A percentile compares a stretch with the other conserved stretches of the same genome.
These are phyloP conservation scores for Platanthera zijinensis DNA, from an alignment of 106 monocot species.

Conservation along the genomic window DNA sequence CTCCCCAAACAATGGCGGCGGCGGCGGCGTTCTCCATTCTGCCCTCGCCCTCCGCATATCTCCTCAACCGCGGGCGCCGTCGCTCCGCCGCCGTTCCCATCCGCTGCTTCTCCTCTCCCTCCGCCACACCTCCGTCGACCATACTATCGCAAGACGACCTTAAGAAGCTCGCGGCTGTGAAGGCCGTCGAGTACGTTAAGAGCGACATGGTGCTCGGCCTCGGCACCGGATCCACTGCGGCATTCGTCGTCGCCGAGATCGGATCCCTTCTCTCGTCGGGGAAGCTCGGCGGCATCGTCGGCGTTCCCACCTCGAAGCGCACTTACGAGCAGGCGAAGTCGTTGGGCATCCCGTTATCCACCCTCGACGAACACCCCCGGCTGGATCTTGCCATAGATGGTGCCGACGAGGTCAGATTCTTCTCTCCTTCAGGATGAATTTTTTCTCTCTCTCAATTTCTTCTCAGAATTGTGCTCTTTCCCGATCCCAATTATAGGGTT, in stretches of 20 bases:
- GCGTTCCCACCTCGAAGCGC: conserved; percentile 91
- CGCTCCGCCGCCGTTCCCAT: conserved; percentile 5
- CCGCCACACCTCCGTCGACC: conserved; percentile 21
- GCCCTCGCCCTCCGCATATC: conserved; percentile 10
- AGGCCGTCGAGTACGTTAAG: conserved; percentile 85
- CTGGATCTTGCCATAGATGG: conserved; percentile 96
- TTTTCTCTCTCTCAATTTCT: no score
- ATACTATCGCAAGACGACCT: conserved; percentile 89
- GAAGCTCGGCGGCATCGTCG: conserved; percentile 66
- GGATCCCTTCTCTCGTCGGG: conserved; percentile 64
- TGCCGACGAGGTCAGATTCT: conserved; percentile 74
- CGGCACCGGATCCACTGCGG: conserved; percentile 95
- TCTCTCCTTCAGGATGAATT: no score
- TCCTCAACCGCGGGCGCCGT: conserved; percentile 9
- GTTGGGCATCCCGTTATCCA: conserved; percentile 86
- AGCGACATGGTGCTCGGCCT: conserved; percentile 98
- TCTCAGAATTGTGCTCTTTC: no score
- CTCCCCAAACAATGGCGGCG: conserved; percentile 2
- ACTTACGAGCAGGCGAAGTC: conserved; percentile 89
- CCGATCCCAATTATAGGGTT: no score
- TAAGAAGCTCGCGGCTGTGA: conserved; percentile 81
- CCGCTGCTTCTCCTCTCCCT: conserved; percentile 29
- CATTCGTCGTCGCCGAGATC: conserved; percentile 92
- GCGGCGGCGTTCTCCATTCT: conserved; percentile 12
- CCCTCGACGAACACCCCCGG: conserved; percentile 75